phyloP scores from a whole-genome alignment of 192 early-diverging fungal species.

The Entophlyctis luteolus region DNA sequence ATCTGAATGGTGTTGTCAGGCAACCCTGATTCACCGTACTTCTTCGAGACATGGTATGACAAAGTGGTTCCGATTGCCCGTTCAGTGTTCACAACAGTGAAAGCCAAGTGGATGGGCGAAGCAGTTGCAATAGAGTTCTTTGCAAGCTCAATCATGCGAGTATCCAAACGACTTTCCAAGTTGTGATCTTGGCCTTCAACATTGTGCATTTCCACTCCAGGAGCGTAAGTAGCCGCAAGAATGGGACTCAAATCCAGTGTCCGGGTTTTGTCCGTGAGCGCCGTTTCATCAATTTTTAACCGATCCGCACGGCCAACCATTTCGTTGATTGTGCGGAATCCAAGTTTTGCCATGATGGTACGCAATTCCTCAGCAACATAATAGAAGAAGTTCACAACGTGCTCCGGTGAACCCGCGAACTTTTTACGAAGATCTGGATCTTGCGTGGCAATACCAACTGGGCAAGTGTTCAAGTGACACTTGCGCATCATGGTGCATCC shows the following conservation, averaged over 20 bases:
- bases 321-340: slow-evolving; percentile 87
- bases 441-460: slow-evolving; percentile 97
- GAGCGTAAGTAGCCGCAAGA: slow-evolving; percentile 79
- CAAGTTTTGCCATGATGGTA: slow-evolving; percentile 88
- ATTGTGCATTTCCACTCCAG: slow-evolving; percentile 81
- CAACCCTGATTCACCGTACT: slow-evolving; percentile 75
- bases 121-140: slow-evolving; percentile 61
- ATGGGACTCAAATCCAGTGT: slow-evolving; percentile 83
- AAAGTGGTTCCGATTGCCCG: slow-evolving; percentile 90
- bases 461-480: slow-evolving; percentile 80
- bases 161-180: slow-evolving; percentile 81
- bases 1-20: slow-evolving; percentile 84
- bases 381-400: slow-evolving; percentile 98
- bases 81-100: slow-evolving; percentile 86
- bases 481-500: slow-evolving; percentile 97
- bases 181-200: slow-evolving; percentile 84
- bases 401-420: slow-evolving; percentile 92
- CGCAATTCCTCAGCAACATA: slow-evolving; percentile 94
- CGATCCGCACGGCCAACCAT: slow-evolving; percentile 94
- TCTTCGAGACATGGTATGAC: slow-evolving; percentile 80
- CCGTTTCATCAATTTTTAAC: slow-evolving; percentile 70
- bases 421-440: slow-evolving; percentile 89
- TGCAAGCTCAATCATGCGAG: slow-evolving; percentile 79
- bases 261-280: slow-evolving; percentile 77
- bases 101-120: slow-evolving; percentile 56